Conservation (phyloP, 371 early-diverging fungal genomes). For the Zopfochytrium polystomum region DNA sequence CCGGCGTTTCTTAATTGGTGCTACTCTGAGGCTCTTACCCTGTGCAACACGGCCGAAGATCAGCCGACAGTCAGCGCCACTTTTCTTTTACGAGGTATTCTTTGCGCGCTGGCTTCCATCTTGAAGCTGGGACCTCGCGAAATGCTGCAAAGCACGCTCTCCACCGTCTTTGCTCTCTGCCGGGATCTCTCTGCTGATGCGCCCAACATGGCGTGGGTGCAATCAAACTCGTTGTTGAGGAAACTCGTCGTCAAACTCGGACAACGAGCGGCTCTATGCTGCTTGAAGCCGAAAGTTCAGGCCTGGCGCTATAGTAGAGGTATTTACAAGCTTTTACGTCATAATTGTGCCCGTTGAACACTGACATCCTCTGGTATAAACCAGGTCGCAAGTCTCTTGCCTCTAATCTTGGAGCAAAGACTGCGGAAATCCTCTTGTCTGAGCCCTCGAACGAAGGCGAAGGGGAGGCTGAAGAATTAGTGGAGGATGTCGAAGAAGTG, state of each 20-base stretch:
- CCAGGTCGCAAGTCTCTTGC: slow-evolving; percentile 21
- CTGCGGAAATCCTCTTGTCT: background rate
- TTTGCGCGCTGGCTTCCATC: slow-evolving; percentile 65
- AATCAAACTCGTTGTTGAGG: slow-evolving; percentile 68
- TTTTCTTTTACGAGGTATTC: slow-evolving; percentile 51
- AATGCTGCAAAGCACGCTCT: slow-evolving; percentile 57
- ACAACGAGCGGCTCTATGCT: slow-evolving; percentile 76
- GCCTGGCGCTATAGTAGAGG: slow-evolving; percentile 75
- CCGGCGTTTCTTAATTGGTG: slow-evolving; percentile 61
- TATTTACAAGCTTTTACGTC: too few species aligned
- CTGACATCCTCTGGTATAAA: background rate
- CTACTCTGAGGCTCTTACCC: slow-evolving; percentile 32
- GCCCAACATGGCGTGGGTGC: slow-evolving; percentile 41
- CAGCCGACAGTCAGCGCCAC: background rate
- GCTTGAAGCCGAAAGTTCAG: slow-evolving; percentile 68
- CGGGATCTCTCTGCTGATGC: slow-evolving; percentile 14
- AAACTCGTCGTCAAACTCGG: slow-evolving; percentile 78
- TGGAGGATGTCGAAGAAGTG: slow-evolving; percentile 71
- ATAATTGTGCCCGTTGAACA: slow-evolving; percentile 18
- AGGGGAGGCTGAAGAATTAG: slow-evolving; percentile 59
- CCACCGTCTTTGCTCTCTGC: slow-evolving; percentile 46
- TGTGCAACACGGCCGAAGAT: slow-evolving; percentile 33
- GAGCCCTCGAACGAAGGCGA: slow-evolving; percentile 22
- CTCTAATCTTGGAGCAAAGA: slow-evolving; percentile 8
- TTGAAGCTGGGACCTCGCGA: slow-evolving; percentile 69